Percentiles rank a stretch among this genome's conserved stretches.
These are phyloP conservation scores for Diaporthe sp. DNA, from an alignment of 2,329 filamentous ascomycete species.

Conservation along the genomic window DNA sequence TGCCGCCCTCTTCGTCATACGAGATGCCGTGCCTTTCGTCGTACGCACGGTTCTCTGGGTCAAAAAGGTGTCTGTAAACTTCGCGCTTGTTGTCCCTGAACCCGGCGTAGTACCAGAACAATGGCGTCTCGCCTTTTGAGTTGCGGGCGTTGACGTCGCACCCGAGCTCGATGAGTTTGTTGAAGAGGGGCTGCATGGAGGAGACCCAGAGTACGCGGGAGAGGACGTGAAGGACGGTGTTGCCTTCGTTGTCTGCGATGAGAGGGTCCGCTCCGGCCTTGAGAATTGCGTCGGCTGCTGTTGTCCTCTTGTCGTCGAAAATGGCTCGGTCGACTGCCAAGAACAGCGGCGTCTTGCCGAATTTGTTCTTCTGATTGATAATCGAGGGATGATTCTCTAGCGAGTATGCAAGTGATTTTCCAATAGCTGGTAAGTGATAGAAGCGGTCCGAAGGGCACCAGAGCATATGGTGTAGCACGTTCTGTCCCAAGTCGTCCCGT, in stretches of 20 bases:
- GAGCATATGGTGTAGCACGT: not conserved
- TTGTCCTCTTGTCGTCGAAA: not conserved
- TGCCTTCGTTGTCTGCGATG: not conserved
- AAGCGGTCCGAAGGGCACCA: not conserved
- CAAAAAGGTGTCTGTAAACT: not conserved
- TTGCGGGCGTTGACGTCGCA: not conserved
- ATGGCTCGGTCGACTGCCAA: not conserved
- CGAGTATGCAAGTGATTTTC: not conserved
- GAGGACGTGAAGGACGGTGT: not conserved
- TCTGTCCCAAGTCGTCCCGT: not conserved
- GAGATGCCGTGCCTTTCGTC: not conserved
- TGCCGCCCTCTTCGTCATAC: not conserved
- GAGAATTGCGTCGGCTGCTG: not conserved
- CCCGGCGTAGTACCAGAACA: conserved; percentile 1
- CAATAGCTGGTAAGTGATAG: not conserved
- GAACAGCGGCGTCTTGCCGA: not conserved
- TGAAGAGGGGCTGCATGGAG: not conserved
- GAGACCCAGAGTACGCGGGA: not conserved
- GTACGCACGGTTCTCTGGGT: not conserved
- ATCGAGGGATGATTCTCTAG: not conserved
- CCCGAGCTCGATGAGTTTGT: not conserved
- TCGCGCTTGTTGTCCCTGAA: not conserved
- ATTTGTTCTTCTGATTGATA: not conserved
- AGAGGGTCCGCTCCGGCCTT: not conserved
- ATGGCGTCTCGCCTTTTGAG: not conserved